phyloP scores from a whole-genome alignment of 2,329 filamentous ascomycete species.

The Fusarium praegraminearum region DNA sequence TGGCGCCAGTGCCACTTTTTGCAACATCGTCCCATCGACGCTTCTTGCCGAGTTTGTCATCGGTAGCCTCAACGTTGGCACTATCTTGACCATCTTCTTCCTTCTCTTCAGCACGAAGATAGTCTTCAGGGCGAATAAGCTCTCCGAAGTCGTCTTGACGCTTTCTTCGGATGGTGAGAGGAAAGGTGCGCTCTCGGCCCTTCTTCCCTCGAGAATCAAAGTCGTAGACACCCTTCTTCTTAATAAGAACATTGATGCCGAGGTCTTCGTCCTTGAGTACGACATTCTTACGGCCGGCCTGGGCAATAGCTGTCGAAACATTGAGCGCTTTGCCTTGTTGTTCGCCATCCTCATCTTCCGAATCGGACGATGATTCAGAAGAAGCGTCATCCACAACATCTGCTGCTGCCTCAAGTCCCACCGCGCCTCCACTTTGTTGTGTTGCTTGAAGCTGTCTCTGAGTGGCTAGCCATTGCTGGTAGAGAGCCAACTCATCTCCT shows the following conservation, averaged over 20 bases:
- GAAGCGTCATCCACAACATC: constrained; percentile 86
- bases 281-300: constrained; percentile 86
- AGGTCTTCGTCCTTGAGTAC: constrained; percentile 90
- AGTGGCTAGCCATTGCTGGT: constrained; percentile 92
- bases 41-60: constrained; percentile 86
- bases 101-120: constrained; percentile 89
- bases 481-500: constrained; percentile 80
- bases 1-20: constrained; percentile 55
- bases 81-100: constrained; percentile 76
- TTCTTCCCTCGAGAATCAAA: constrained; percentile 93
- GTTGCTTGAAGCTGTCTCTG: constrained; percentile 89
- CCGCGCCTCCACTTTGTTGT: constrained; percentile 75
- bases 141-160: constrained; percentile 94
- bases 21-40: constrained; percentile 85
- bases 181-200: constrained; percentile 92
- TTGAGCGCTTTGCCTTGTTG: constrained; percentile 94
- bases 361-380: constrained; percentile 86
- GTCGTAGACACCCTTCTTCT: constrained; percentile 91
- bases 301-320: constrained; percentile 84
- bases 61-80: constrained; percentile 54
- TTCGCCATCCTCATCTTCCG: constrained; percentile 89
- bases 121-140: constrained; percentile 92
- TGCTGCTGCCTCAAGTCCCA: constrained; percentile 74
- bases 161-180: constrained; percentile 82
- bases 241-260: constrained; percentile 89